These are phyloP conservation scores for Talaromyces thailandensis DNA, from an alignment of 495 filamentous ascomycete genomes.

Conservation along the genomic window DNA sequence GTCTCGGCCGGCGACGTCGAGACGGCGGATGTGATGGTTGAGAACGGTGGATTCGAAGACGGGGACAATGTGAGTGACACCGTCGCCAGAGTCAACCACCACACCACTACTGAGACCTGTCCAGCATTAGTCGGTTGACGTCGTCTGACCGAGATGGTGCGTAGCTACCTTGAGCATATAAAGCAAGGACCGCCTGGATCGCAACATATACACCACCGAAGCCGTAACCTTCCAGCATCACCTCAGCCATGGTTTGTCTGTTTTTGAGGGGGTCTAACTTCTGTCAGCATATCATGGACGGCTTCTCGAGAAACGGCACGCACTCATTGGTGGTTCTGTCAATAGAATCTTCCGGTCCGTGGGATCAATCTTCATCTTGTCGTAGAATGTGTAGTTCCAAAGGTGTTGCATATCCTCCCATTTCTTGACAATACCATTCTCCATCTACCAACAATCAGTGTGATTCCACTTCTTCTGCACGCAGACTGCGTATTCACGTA, in stretches of 20 bases:
- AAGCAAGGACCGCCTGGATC: slow-evolving; percentile 92
- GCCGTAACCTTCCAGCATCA: slow-evolving; percentile 95
- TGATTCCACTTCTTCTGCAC: no score
- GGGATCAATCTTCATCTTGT: slow-evolving; percentile 91
- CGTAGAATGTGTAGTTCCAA: slow-evolving; percentile 97
- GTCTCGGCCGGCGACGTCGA: slow-evolving; percentile 94
- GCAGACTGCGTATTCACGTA: no score
- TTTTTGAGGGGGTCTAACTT: slow-evolving; percentile 70
- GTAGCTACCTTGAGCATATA: slow-evolving; percentile 83
- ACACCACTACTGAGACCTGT: slow-evolving; percentile 87
- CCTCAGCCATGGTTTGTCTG: slow-evolving; percentile 92
- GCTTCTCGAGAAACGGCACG: neutral
- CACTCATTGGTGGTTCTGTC: slow-evolving; percentile 89
- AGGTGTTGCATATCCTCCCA: slow-evolving; percentile 99
- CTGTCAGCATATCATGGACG: neutral
- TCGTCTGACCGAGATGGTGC: neutral
- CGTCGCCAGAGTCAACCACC: slow-evolving; percentile 95
- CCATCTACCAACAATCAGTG: slow-evolving; percentile 64
- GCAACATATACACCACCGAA: slow-evolving; percentile 98
- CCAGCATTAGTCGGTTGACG: slow-evolving; percentile 11
- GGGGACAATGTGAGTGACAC: slow-evolving; percentile 96
- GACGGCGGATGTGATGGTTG: slow-evolving; percentile 86
- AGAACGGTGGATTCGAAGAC: slow-evolving; percentile 96
- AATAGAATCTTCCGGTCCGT: slow-evolving; percentile 93
- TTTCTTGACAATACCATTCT: slow-evolving; percentile 97